Percentiles rank a stretch among this genome's conserved stretches.
Evolutionary conservation across 2,329 filamentous ascomycete species (phyloP).

Genomic region (Diplodia seriata): DNA sequence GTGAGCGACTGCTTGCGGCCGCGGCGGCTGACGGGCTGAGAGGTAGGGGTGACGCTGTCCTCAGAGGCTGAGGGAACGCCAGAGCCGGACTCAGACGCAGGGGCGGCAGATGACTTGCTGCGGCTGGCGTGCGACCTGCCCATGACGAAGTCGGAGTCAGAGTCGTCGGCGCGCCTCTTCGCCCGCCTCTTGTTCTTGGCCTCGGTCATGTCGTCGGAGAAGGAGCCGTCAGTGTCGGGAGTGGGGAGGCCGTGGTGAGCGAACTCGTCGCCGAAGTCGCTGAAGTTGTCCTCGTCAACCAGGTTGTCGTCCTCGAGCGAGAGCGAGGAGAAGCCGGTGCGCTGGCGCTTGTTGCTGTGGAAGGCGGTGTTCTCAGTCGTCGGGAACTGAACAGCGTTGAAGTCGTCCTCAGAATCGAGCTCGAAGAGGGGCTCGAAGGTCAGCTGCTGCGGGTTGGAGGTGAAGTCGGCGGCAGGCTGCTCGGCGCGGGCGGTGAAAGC

Average conservation of each 20-base stretch:
- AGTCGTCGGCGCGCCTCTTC: slow-evolving; percentile 44
- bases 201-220: slow-evolving; percentile 43
- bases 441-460: slow-evolving; percentile 63
- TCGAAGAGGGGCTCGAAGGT: slow-evolving; percentile 89
- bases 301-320: slow-evolving; percentile 74
- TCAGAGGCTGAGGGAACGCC: slow-evolving; percentile 55
- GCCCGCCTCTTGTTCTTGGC: slow-evolving; percentile 36
- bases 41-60: slow-evolving; percentile 44
- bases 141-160: slow-evolving; percentile 45
- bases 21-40: slow-evolving; percentile 77
- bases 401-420: slow-evolving; percentile 89
- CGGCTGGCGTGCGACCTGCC: slow-evolving; percentile 45
- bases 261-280: slow-evolving; percentile 75
- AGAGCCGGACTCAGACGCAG: slow-evolving; percentile 52
- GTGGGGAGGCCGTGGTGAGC: slow-evolving; percentile 68
- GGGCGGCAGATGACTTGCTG: slow-evolving; percentile 44
- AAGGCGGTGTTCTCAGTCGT: slow-evolving; percentile 65
- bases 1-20: slow-evolving; percentile 98
- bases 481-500: slow-evolving; percentile 44
- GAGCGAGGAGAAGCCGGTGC: slow-evolving; percentile 71
- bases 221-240: slow-evolving; percentile 60
- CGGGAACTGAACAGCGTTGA: slow-evolving; percentile 76
- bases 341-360: slow-evolving; percentile 72
- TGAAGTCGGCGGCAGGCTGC: slow-evolving; percentile 52
- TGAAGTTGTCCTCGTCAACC: slow-evolving; percentile 76